Percentiles rank a stretch among this genome's conserved stretches.
phyloP scores from a whole-genome alignment of 2,329 filamentous ascomycete genomes.

The Arthrobotrys entomopaga region DNA sequence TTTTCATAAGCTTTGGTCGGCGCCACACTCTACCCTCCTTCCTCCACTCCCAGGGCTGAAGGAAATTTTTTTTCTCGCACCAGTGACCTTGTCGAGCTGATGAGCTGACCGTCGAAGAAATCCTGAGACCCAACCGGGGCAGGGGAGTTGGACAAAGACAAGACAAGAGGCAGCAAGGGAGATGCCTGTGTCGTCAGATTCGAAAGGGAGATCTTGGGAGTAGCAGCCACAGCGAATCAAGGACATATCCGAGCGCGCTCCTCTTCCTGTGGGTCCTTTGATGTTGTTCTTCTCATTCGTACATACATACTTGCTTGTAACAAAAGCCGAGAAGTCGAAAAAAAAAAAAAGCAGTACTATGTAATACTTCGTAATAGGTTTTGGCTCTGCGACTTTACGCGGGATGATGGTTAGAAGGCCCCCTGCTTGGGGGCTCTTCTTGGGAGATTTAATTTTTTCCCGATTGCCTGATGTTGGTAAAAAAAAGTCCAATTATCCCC shows the following conservation, averaged over 20 bases:
- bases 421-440: slow-evolving; percentile 23
- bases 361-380: slow-evolving; percentile 13
- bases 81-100: slow-evolving; percentile 50
- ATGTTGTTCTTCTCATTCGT: slow-evolving; percentile 11
- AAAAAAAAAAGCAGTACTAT: slow-evolving; percentile 29
- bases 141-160: slow-evolving; percentile 16
- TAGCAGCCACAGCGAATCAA: slow-evolving; percentile 37
- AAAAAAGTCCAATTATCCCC: slow-evolving; percentile 22
- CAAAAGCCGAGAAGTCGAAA: slow-evolving; percentile 28
- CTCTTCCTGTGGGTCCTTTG: slow-evolving; percentile 34
- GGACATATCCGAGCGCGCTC: slow-evolving; percentile 21
- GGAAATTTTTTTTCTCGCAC: slow-evolving; percentile 27
- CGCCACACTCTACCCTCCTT: slow-evolving; percentile 9
- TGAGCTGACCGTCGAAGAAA: slow-evolving; percentile 42
- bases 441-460: slow-evolving; percentile 23
- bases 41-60: slow-evolving; percentile 9
- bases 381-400: slow-evolving; percentile 39
- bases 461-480: slow-evolving; percentile 40
- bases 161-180: slow-evolving; percentile 42
- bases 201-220: not conserved
- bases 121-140: slow-evolving; percentile 40
- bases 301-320: slow-evolving; percentile 41
- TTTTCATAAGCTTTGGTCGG: slow-evolving; percentile 36
- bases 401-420: slow-evolving; percentile 40
- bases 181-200: slow-evolving; percentile 48